Percentiles rank a stretch among this genome's conserved stretches.
phyloP scores from a whole-genome alignment of 164 flowering plant species.

The Taxillus chinensis region DNA sequence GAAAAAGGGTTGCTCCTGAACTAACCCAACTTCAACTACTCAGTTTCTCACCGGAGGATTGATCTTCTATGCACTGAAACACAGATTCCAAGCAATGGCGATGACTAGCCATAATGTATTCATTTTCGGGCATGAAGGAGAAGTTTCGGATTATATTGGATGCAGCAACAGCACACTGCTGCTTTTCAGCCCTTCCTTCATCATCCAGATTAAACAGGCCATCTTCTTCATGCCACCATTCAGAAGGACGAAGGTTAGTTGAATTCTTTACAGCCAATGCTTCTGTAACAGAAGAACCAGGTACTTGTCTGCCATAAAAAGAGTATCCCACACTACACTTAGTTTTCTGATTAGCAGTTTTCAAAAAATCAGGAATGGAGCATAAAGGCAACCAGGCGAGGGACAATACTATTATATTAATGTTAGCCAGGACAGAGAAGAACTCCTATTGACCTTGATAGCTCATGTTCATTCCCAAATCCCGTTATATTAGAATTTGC shows the following conservation, averaged over 20 bases:
- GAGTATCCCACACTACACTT: conserved; percentile 2
- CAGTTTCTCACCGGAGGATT: conserved; percentile 33
- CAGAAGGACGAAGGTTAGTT: conserved; percentile 32
- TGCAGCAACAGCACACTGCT: conserved; percentile 92
- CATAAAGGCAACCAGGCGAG: neutral
- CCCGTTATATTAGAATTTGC: conserved; percentile 68
- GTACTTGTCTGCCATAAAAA: conserved; percentile 26
- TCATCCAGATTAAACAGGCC: conserved; percentile 90
- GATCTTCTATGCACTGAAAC: conserved; percentile 79
- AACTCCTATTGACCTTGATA: conserved; percentile 31
- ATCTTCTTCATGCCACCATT: conserved; percentile 91
- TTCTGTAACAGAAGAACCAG: conserved; percentile 36
- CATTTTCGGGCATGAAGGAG: conserved; percentile 95
- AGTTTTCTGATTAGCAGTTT: neutral
- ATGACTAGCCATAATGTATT: conserved; percentile 69
- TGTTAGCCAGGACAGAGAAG: conserved; percentile 34
- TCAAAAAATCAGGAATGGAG: neutral
- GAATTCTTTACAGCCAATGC: conserved; percentile 23
- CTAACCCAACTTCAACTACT: neutral
- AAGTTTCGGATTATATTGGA: conserved; percentile 92
- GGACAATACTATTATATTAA: neutral
- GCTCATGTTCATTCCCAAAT: conserved; percentile 72
- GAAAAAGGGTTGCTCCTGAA: too few relatives aligned
- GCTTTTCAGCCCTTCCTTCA: conserved; percentile 84
- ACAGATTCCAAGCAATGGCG: conserved; percentile 81